Conservation (phyloP, 129 eudicot genomes). For the Mikania micrantha region DNA sequence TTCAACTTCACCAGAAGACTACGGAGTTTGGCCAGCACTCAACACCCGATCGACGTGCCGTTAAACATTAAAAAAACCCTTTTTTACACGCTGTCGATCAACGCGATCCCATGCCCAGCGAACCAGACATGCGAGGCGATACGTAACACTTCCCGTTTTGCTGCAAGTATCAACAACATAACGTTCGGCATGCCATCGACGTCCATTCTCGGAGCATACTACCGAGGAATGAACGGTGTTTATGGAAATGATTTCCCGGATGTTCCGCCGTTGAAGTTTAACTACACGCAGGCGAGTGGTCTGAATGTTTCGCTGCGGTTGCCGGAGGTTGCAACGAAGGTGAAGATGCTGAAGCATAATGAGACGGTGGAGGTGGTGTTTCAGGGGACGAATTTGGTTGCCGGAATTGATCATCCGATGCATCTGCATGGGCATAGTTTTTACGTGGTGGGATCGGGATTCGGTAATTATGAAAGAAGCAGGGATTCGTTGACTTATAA, state of each 20-base stretch:
- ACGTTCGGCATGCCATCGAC: slow-evolving; percentile 28
- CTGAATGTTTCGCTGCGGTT: slow-evolving; percentile 10
- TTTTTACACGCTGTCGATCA: slow-evolving; percentile 28
- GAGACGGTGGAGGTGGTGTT: slow-evolving; percentile 55
- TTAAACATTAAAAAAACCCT: slow-evolving; percentile 18
- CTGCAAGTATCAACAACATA: slow-evolving; percentile 47
- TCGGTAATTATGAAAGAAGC: slow-evolving; percentile 41
- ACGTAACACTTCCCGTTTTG: slow-evolving; percentile 13
- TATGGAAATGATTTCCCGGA: slow-evolving; percentile 37
- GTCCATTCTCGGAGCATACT: slow-evolving; percentile 38
- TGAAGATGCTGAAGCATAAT: slow-evolving; percentile 33
- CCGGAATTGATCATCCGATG: slow-evolving; percentile 63
- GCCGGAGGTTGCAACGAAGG: slow-evolving; percentile 32
- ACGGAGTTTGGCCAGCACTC: slow-evolving; percentile 30
- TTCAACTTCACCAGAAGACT: slow-evolving; percentile 21
- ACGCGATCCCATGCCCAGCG: slow-evolving; percentile 17
- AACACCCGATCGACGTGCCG: slow-evolving; percentile 44
- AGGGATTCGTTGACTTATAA: slow-evolving; percentile 44
- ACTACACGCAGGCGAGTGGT: slow-evolving; percentile 32
- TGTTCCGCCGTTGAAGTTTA: slow-evolving; percentile 39
- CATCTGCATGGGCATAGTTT: slow-evolving; percentile 72
- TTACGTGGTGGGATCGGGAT: slow-evolving; percentile 62
- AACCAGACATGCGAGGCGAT: slow-evolving; percentile 29
- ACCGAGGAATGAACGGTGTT: slow-evolving; percentile 34
- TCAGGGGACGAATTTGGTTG: slow-evolving; percentile 47